These are phyloP conservation scores for Lizonia empirigonia DNA, from an alignment of 2,329 filamentous ascomycete species.

Conservation along the genomic window DNA sequence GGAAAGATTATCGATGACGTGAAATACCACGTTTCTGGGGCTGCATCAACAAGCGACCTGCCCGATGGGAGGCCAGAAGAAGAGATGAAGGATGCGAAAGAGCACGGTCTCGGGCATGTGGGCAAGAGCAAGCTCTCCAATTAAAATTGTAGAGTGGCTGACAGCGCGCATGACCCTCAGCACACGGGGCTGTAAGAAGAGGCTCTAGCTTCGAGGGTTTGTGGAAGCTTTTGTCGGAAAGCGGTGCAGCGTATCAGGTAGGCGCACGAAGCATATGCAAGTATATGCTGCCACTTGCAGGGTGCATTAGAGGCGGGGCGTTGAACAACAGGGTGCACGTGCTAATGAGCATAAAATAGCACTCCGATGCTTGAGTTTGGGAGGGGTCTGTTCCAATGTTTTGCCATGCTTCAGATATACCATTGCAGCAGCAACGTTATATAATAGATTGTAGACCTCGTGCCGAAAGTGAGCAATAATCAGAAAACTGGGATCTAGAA, in stretches of 20 bases:
- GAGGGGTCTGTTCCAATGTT: background rate
- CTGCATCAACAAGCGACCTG: conserved; percentile 49
- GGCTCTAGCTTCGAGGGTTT: background rate
- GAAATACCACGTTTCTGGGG: conserved; percentile 38
- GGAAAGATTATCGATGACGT: conserved; percentile 32
- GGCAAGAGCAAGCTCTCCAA: conserved; percentile 18
- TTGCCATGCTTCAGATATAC: conserved; percentile 22
- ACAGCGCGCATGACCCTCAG: background rate
- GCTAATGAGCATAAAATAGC: background rate
- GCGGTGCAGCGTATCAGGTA: conserved; percentile 31
- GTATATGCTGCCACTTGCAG: conserved; percentile 33
- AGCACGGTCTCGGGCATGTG: conserved; percentile 42
- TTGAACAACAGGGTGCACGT: conserved; percentile 23
- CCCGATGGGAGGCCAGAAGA: conserved; percentile 51
- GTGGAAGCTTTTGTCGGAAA: background rate
- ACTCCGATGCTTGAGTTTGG: background rate
- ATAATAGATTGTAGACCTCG: background rate
- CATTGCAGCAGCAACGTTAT: conserved; percentile 12
- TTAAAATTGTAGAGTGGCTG: conserved; percentile 1
- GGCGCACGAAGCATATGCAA: conserved; percentile 25
- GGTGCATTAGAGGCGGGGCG: conserved; percentile 36
- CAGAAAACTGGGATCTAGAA: background rate
- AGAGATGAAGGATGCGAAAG: conserved; percentile 45
- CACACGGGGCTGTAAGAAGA: background rate
- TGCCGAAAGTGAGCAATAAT: background rate